Evolutionary conservation across 108 stramenopile genomes (phyloP).

Genomic region (Nitzschia putrida): DNA sequence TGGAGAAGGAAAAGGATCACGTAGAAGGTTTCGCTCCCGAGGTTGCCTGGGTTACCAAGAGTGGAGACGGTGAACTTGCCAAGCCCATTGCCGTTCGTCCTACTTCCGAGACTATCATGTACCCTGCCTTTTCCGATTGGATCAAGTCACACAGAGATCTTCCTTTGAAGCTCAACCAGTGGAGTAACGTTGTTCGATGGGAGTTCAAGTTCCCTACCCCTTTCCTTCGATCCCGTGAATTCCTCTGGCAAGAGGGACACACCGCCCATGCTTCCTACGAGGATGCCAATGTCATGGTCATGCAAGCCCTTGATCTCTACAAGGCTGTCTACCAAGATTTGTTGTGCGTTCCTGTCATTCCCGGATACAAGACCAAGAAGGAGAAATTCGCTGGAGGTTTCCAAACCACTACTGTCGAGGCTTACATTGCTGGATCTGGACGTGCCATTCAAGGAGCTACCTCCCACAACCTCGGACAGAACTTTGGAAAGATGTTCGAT

Average conservation of each 20-base stretch:
- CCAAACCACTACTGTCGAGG: conserved; percentile 98
- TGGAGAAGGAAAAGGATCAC: conserved; percentile 98
- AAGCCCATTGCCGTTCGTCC: conserved; percentile 98
- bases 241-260: conserved; percentile 99
- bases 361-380: conserved; percentile 96
- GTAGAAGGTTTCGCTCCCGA: conserved; percentile 99
- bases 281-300: conserved; percentile 96
- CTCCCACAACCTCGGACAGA: conserved; percentile 97
- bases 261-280: conserved; percentile 96
- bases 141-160: conserved; percentile 91
- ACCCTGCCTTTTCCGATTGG: conserved; percentile 97
- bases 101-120: conserved; percentile 99
- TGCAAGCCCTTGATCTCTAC: conserved; percentile 95
- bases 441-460: conserved; percentile 99
- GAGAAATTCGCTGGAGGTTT: conserved; percentile 99
- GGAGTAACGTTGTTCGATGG: conserved; percentile 99
- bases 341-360: conserved; percentile 97
- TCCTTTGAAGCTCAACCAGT: conserved; percentile 98
- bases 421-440: conserved; percentile 95
- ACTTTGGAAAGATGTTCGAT: conserved; percentile 99
- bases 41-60: conserved; percentile 96
- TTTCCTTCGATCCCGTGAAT: conserved; percentile 96
- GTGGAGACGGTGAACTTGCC: conserved; percentile 86
- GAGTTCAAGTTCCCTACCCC: conserved; percentile 99
- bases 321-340: conserved; percentile 96